phyloP scores from a whole-genome alignment of 768 basidiomycete genomes.

The Boletellus ananiceps region DNA sequence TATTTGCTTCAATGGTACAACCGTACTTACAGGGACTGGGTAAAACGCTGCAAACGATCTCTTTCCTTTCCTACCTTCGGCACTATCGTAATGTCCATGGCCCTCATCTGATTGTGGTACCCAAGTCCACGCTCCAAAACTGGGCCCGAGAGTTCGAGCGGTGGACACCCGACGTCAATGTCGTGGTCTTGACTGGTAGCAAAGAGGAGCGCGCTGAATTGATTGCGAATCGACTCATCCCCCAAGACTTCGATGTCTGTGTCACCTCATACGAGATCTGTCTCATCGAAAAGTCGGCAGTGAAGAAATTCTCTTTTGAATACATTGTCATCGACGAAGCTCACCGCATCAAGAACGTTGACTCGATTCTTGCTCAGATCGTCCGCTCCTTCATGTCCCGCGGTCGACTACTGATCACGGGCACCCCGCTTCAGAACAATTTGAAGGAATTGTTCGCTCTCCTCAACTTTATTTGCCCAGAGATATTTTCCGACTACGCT shows the following conservation, averaged over 20 bases:
- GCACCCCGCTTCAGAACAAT: conserved; percentile 95
- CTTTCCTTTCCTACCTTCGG: conserved; percentile 93
- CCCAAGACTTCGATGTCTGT: conserved; percentile 88
- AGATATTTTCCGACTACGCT: conserved; percentile 87
- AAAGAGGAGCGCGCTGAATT: conserved; percentile 87
- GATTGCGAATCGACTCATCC: conserved; percentile 72
- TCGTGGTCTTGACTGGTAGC: conserved; percentile 76
- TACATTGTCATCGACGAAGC: conserved; percentile 99
- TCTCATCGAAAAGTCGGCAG: conserved; percentile 85
- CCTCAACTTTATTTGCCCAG: conserved; percentile 94
- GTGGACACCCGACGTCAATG: conserved; percentile 88
- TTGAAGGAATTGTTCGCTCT: conserved; percentile 91
- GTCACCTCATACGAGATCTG: conserved; percentile 98
- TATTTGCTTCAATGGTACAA: not conserved
- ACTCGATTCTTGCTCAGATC: conserved; percentile 92
- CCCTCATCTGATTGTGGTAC: conserved; percentile 93
- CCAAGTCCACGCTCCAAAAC: conserved; percentile 97
- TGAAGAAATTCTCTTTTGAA: conserved; percentile 95
- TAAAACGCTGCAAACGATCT: conserved; percentile 97
- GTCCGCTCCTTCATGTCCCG: conserved; percentile 86
- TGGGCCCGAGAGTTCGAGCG: conserved; percentile 90
- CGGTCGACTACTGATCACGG: conserved; percentile 90
- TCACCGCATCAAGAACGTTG: conserved; percentile 98
- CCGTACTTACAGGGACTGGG: conserved; percentile 72
- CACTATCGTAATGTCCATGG: conserved; percentile 72